Base-by-base conservation (phyloP, 1,284 basidiomycete species). In the Mycosarcoma mackinlayi region DNA sequence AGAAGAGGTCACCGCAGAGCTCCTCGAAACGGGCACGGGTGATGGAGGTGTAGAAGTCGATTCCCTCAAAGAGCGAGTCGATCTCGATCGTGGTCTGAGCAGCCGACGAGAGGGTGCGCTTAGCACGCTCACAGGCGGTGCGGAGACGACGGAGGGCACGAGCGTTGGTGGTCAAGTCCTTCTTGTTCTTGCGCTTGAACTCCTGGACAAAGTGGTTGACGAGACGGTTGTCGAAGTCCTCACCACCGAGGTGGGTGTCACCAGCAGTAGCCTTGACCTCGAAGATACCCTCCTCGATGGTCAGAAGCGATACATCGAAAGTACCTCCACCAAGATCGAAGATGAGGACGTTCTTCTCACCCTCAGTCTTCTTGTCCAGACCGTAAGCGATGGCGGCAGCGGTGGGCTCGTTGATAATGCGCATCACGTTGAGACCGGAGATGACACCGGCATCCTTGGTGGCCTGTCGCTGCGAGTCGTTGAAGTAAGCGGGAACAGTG, bases 11-110 rank as follows among this genome's bases (percentile, higher is more conserved):
- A 84, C 94, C 92, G 87, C 93, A 95, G 66, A 98, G 87, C 86
- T 98, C 95, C 86, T 98, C 94, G 88, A 98, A 98, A 83, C 94
- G 92, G 58, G 95, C 95, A 87, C 94, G 94, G 81, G 94, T 98
- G 84, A 98, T 89, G 60, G 92, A 93, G 35, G 94, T 94, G 88
- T 95, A 97, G 87, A 98, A 97, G 86, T 98, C 95, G 84, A 94
- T 91, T 84, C 94, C 94, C 88, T 96, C 93, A 85, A 89, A 97
- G 77, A 98, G 90, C 54, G 94, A 97, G 87, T 97, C 94, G 83
- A 98, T 96, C 85, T 98, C 94, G 78, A 98, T 93, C 78, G 94
- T 91, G 61, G 94, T 96, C 85, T 96, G 94, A 60, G 94, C 90
- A 66, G 93, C 93, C 54, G 94, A 97, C 37, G 94, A 98, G 63